Conservation (phyloP, 1,139 yeast species). For the Blastobotrys raffinosifermentans region DNA sequence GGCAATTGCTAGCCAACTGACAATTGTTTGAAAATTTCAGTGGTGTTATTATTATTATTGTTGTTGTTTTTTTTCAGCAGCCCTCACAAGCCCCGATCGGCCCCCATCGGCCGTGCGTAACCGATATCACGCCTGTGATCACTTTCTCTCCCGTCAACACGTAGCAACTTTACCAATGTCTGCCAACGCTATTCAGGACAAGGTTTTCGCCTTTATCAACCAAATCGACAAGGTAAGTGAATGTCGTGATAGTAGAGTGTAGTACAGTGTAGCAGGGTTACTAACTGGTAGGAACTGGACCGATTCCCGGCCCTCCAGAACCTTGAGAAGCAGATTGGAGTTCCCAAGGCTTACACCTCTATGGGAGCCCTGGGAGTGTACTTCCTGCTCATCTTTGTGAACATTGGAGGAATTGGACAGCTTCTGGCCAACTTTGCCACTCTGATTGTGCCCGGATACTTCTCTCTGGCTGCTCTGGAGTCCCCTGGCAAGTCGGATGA, state of each 20-base stretch:
- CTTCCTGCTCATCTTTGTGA: constrained; percentile 72
- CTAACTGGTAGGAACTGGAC: constrained; percentile 28
- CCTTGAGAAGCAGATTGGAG: constrained; percentile 38
- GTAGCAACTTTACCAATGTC: constrained; percentile 17
- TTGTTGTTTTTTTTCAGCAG: too few relatives aligned
- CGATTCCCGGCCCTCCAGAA: constrained; percentile 31
- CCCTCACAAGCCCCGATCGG: too few relatives aligned
- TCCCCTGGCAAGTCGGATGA: constrained; percentile 66
- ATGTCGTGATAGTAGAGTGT: not conserved
- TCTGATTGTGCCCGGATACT: constrained; percentile 83
- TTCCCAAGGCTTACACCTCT: constrained; percentile 86
- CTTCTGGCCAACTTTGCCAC: constrained; percentile 90
- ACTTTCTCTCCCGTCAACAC: too few relatives aligned
- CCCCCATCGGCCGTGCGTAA: too few relatives aligned
- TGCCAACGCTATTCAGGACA: constrained; percentile 23
- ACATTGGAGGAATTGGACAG: constrained; percentile 92
- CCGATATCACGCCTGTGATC: too few relatives aligned
- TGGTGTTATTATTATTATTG: too few relatives aligned
- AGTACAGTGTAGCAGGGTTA: not conserved
- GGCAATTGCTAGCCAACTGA: too few relatives aligned
- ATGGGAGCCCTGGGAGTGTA: constrained; percentile 60
- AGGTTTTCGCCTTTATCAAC: constrained; percentile 25
- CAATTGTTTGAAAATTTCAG: too few relatives aligned
- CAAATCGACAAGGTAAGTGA: constrained; percentile 26
- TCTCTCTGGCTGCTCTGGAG: constrained; percentile 77